Base-by-base conservation (phyloP, 1,284 basidiomycete genomes). In the Rhodotorula sp. region DNA sequence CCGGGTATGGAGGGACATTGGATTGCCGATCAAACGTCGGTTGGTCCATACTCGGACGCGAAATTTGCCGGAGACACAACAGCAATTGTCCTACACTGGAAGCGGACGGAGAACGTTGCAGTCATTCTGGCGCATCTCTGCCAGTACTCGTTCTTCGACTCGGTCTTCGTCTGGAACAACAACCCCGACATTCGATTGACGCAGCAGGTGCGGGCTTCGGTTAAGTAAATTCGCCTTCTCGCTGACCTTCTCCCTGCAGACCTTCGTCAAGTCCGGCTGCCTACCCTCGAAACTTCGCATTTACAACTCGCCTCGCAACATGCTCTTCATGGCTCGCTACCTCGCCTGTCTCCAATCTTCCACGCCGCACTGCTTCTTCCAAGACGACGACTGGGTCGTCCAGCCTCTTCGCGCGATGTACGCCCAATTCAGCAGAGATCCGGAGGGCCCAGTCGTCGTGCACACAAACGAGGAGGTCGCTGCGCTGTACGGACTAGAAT, bases 311-410 rank as follows among this genome's bases (percentile, higher is more conserved):
- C 77, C 77, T 5, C 60, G 67, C 11, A 79, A 79, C 64, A 60
- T 71, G 20, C 70, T 77, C 49, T 79, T 78, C 65, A 20, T 76
- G 54, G 70, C 77, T 1, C 75, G 78, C n/a, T 76, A 74, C 62
- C 68, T 79, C 54, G 77, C 77, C 2, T 79, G 78, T 64, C 51
- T 72, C 8, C 67, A 73, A 36, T 62, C 76, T 6, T 17, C 52
- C 0, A 77, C 77, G 2, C 67, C 67, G 15, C 64, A 72, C 64
- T 79, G 78, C 64, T 78, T 68, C 70, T 77, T 78, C 68, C 77
- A 78, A 59, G 77, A 79, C 73, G 78, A 79, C 62, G 78, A 79
- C 70, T 78, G 71, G 64, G 61, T 79, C 48, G 74, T 79, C 19
- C 69, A 59, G 27, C 69, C 75, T 2, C 36, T 79, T 2, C 61